Evolutionary conservation across 495 filamentous ascomycete genomes (phyloP).

Genomic region (Copromyces sp.): DNA sequence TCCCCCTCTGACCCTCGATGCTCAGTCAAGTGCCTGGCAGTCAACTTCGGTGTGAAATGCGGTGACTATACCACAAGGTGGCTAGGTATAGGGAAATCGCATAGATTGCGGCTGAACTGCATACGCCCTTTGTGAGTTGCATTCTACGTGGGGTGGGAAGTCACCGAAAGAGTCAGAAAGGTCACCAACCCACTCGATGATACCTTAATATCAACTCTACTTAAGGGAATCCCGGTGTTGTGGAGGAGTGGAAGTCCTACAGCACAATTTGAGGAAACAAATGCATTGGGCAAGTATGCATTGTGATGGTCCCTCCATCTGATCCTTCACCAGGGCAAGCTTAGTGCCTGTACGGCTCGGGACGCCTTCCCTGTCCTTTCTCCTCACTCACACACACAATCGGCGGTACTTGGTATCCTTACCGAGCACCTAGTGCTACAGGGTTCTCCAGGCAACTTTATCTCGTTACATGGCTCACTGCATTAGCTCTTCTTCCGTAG

Average conservation of each 20-base stretch:
- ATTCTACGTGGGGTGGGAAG: neutral
- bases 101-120: neutral
- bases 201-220: neutral
- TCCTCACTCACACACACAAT: neutral
- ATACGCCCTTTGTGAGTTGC: neutral
- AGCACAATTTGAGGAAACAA: neutral
- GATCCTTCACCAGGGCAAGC: neutral
- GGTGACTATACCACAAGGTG: neutral
- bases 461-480: neutral
- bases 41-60: neutral
- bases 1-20: neutral
- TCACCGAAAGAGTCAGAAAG: neutral
- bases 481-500: neutral
- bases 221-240: neutral
- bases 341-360: neutral
- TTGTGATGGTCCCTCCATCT: neutral
- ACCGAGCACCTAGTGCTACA: neutral
- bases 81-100: neutral
- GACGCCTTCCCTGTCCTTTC: neutral
- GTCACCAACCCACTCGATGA: neutral
- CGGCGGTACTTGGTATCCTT: neutral
- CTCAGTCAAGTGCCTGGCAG: neutral
- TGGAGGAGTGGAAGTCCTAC: neutral
- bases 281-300: neutral
- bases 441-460: neutral